Conservation (phyloP, 129 eudicot species). For the Artemisia tridentata region DNA sequence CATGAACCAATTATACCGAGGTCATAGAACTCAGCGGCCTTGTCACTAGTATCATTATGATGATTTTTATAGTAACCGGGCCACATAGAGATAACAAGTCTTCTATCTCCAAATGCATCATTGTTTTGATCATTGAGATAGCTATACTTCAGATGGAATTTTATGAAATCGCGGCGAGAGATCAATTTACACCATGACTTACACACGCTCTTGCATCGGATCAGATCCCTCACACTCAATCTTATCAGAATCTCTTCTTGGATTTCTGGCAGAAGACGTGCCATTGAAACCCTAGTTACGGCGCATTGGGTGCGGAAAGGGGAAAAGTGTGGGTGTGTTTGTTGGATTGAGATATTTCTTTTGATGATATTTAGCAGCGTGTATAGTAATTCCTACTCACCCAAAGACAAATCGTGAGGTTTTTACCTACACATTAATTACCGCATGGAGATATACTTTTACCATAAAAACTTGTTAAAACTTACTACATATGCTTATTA, state of each 20-base stretch:
- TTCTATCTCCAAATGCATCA: not conserved
- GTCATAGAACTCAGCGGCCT: not conserved
- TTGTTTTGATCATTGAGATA: not conserved
- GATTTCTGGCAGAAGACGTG: not conserved
- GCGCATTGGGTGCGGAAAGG: conserved; percentile 3
- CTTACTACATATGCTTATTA: not conserved
- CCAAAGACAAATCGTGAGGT: not conserved
- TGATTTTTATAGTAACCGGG: not conserved
- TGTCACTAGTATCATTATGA: not conserved
- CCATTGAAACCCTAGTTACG: conserved; percentile 15
- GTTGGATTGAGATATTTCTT: not conserved
- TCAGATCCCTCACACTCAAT: conserved; percentile 1
- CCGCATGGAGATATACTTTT: not conserved
- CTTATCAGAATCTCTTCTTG: not conserved
- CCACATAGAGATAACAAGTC: not conserved
- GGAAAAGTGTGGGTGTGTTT: not conserved
- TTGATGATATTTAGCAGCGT: not conserved
- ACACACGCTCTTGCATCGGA: conserved; percentile 11
- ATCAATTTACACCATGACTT: not conserved
- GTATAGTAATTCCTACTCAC: not conserved
- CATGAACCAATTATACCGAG: not conserved
- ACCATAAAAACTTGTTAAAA: not conserved
- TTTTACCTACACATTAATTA: not conserved
- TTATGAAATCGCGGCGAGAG: not conserved
- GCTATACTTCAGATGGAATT: not conserved